Evolutionary conservation across 2,329 filamentous ascomycete species (phyloP), one percentile per base, ranked within the genome.

Genomic region (Aphanoascus verrucosus): DNA sequence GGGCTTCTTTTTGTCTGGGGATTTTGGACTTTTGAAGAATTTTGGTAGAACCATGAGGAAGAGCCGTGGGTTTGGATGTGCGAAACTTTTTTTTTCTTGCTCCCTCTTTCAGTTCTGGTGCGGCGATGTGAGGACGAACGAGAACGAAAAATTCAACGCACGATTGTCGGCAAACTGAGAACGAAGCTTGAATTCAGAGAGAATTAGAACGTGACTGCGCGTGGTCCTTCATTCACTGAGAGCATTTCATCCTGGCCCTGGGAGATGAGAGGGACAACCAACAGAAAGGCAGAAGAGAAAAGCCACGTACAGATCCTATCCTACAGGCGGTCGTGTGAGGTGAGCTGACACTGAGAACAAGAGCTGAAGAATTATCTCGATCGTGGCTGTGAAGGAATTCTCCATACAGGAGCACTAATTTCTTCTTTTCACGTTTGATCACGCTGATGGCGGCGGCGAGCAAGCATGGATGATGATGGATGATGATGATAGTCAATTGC

Each of bases 31-130:
- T 58, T 67, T 64, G 59, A 68, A 65, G 64, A 71, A 60, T 59
- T 62, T 68, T 62, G 61, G 63, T 62, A 68, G 65, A 58, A 66
- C 67, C 64, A 70, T 69, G 58, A 47, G 52, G 53, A 51, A 47
- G 44, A 34, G 41, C 31, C 5, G 32, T 38, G 46, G 34, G 14
- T 38, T n/a, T 40, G 5, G 11, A 45, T 38, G 49, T 35, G 40
- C 23, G 23, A 52, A 46, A 6, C 14, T 46, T 40, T 46, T 46
- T 34, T 50, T 42, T 37, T 37, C n/a, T 37, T 37, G 9, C n/a
- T 37, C 35, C 32, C n/a, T 37, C 35, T 37, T n/a, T 37, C n/a
- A 28, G 7, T 28, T 28, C 23, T 28, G 17, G 7, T 44, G 19
- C 40, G 32, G 34, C 31, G 37, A 49, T 49, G 46, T 35, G 15